Evolutionary conservation across 1,139 yeast species (phyloP).

Genomic region (Hyphopichia pseudoburtonii): DNA sequence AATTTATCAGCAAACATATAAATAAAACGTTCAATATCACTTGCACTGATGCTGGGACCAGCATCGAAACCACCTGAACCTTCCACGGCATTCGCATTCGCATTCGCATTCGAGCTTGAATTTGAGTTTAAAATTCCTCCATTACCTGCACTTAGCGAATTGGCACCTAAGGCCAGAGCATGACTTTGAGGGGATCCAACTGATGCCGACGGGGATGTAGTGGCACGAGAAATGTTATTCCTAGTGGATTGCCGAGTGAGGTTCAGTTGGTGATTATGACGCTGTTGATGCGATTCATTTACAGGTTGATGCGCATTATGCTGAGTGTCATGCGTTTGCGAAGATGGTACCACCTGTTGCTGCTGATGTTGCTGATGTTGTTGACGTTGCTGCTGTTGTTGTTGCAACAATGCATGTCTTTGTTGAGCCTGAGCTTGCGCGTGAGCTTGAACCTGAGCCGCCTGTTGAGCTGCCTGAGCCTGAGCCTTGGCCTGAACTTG

Average conservation of each 20-base stretch:
- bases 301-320: background rate
- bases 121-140: too few relatives aligned
- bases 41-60: slow-evolving; percentile 27
- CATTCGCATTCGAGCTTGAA: too few relatives aligned
- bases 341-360: slow-evolving; percentile 4
- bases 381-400: slow-evolving; percentile 7
- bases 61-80: slow-evolving; percentile 2
- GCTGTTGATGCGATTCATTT: slow-evolving; percentile 2
- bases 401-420: slow-evolving; percentile 6
- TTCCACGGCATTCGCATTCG: too few relatives aligned
- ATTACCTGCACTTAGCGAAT: too few relatives aligned
- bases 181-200: background rate
- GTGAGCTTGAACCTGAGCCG: slow-evolving; percentile 7
- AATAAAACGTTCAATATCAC: slow-evolving; percentile 49
- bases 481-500: slow-evolving; percentile 7
- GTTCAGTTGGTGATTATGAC: slow-evolving; percentile 8
- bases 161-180: too few relatives aligned
- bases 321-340: slow-evolving; percentile 4
- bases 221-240: slow-evolving; percentile 4
- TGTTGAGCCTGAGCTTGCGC: slow-evolving; percentile 5
- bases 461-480: slow-evolving; percentile 7
- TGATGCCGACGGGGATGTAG: slow-evolving; percentile 11
- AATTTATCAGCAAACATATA: slow-evolving; percentile 51
- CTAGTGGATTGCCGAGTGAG: slow-evolving; percentile 14
- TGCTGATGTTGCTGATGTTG: slow-evolving; percentile 9